phyloP scores from a whole-genome alignment of 1,284 basidiomycete genomes.

The Lignosus rhinocerotis region DNA sequence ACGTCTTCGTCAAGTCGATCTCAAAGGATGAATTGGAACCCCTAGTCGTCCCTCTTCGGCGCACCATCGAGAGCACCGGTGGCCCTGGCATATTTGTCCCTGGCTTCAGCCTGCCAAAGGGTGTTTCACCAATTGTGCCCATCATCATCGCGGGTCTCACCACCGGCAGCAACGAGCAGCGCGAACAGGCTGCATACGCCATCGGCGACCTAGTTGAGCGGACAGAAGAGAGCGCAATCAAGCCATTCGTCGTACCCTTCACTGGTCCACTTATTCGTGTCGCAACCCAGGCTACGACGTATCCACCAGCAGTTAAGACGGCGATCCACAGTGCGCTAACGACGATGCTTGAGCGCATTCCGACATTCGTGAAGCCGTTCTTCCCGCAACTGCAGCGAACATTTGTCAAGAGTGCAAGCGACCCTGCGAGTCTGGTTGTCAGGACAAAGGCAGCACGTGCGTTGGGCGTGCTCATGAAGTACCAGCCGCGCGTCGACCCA shows the following conservation, averaged over 20 bases:
- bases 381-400: conserved; percentile 97
- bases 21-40: conserved; percentile 93
- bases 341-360: conserved; percentile 82
- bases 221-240: conserved; percentile 88
- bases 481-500: conserved; percentile 83
- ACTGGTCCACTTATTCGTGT: conserved; percentile 96
- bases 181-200: conserved; percentile 93
- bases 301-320: conserved; percentile 89
- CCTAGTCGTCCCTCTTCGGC: conserved; percentile 84
- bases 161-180: conserved; percentile 79
- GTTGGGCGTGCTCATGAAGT: conserved; percentile 90
- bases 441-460: conserved; percentile 83
- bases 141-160: conserved; percentile 89
- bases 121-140: conserved; percentile 85
- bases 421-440: conserved; percentile 79
- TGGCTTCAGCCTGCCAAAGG: conserved; percentile 89
- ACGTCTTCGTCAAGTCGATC: conserved; percentile 87
- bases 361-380: conserved; percentile 93
- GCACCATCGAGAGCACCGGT: conserved; percentile 87
- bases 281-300: conserved; percentile 83
- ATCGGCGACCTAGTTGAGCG: conserved; percentile 94
- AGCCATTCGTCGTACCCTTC: conserved; percentile 95
- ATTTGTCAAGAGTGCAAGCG: conserved; percentile 92
- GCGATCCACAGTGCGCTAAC: conserved; percentile 84
- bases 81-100: conserved; percentile 78